Evolutionary conservation across 352 stramenopile species (phyloP), one percentile per base, ranked within the genome.

Genomic region (Globisporangium apiculatum): DNA sequence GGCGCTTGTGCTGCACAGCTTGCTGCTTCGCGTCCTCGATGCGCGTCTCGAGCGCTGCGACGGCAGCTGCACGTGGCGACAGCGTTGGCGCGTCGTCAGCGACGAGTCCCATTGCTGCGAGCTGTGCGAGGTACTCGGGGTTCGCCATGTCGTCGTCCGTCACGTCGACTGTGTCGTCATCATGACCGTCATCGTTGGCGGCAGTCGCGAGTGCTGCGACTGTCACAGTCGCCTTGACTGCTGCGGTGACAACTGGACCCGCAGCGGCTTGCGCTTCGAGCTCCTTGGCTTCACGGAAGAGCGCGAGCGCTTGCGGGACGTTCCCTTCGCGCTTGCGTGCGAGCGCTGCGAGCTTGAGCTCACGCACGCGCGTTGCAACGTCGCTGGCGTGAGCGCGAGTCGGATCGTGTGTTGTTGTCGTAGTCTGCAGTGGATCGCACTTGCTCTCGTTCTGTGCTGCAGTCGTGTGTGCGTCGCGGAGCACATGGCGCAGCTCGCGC

Each of bases 61-160:
- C 24, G 6, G 61, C 24, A 31, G 24, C 24, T 31, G 24, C 24
- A 31, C 24, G 24, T 61, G 17, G 61, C 42, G 5, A 49, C 17
- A 31, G 24, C 24, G 24, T 2, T n/a, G n/a, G 15, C n/a, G 8
- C 35, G n/a, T 15, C 24, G 14, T 73, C 37, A 2, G 64, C 56
- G 7, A 60, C 61, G 40, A 86, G 60, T 9, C 81, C 76, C 53
- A 90, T 68, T 14, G 56, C 58, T 14, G 68, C 69, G 11, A 93
- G 58, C 58, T 91, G 75, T 15, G 80, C 68, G 36, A 89, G 61
- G 62, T 76, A 89, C 38, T 82, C 76, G 3, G 83, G 83, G 47
- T 93, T 68, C 36, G 77, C 50, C 79, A 93, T 87, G 47, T 93
- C 83, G 43, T 88, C 79, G 15, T 91, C 83, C 15, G 83, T 91